These are phyloP conservation scores for Beta lomatogona DNA, from an alignment of 179 eudicot genomes.

Conservation along the genomic window DNA sequence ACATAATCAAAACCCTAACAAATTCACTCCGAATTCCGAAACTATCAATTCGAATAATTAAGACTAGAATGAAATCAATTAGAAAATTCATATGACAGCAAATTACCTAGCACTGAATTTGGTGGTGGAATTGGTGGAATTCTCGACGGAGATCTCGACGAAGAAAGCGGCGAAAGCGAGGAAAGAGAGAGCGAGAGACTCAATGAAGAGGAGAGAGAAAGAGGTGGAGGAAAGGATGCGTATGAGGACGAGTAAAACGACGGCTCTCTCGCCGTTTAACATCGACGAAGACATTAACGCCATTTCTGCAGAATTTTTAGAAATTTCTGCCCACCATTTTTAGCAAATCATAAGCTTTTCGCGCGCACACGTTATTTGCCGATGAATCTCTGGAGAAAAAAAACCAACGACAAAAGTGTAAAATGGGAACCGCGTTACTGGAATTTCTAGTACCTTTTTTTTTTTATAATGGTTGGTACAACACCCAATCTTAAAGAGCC, in stretches of 20 bases:
- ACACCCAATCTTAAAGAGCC: not conserved
- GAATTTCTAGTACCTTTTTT: not conserved
- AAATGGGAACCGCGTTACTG: not conserved
- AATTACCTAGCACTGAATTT: slow-evolving; percentile 59
- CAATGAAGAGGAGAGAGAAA: slow-evolving; percentile 47
- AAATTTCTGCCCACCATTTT: not conserved
- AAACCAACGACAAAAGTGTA: not conserved
- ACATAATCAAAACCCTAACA: slow-evolving; percentile 6
- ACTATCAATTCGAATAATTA: not conserved
- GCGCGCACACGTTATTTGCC: not conserved
- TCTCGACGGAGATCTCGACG: slow-evolving; percentile 65
- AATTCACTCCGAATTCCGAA: not conserved
- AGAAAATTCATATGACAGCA: too few relatives aligned
- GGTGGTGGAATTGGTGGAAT: slow-evolving; percentile 31
- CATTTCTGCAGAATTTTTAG: not conserved
- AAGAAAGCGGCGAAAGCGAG: slow-evolving; percentile 55
- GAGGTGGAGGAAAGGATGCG: slow-evolving; percentile 49
- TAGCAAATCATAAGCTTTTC: not conserved
- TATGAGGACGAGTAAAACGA: slow-evolving; percentile 54
- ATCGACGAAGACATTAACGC: slow-evolving; percentile 46
- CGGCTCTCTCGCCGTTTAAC: slow-evolving; percentile 86
- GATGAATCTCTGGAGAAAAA: not conserved
- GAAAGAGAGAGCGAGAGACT: slow-evolving; percentile 50
- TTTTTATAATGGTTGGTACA: not conserved
- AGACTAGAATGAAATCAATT: too few relatives aligned